Conservation (phyloP, 257 asterid genomes). For the Mitragyna speciosa region DNA sequence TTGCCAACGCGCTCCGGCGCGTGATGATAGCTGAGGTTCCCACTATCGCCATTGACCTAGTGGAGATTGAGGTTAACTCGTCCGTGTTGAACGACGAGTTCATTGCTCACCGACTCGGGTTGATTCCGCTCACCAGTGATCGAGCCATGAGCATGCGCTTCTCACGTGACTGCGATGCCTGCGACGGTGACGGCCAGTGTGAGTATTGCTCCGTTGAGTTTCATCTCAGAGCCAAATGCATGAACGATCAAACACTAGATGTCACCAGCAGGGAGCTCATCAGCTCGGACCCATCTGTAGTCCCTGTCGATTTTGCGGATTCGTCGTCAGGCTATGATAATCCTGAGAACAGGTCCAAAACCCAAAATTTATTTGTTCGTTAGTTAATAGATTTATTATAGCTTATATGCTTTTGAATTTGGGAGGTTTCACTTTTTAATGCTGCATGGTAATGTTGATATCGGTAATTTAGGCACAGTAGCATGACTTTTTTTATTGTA, state of each 20-base stretch:
- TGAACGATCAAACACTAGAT: constrained; percentile 75
- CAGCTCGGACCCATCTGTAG: constrained; percentile 89
- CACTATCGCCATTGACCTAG: constrained; percentile 87
- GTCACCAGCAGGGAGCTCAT: constrained; percentile 86
- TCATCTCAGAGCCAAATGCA: constrained; percentile 73
- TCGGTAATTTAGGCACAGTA: neutral
- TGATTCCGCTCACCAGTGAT: constrained; percentile 78
- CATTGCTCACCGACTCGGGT: constrained; percentile 92
- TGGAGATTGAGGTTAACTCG: constrained; percentile 93
- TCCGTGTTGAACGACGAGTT: constrained; percentile 92
- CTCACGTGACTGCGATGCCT: constrained; percentile 97
- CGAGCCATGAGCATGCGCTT: constrained; percentile 97
- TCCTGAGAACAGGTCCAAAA: constrained; percentile 15
- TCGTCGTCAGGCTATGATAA: constrained; percentile 38
- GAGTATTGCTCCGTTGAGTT: constrained; percentile 97
- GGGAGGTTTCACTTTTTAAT: neutral
- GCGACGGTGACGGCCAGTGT: constrained; percentile 98
- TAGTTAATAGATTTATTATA: neutral
- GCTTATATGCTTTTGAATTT: neutral
- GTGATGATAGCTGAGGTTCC: constrained; percentile 97
- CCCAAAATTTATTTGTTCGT: neutral
- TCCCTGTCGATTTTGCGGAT: constrained; percentile 79
- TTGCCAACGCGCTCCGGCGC: constrained; percentile 98
- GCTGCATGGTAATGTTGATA: neutral
- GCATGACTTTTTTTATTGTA: neutral